These are phyloP conservation scores for Zhuliangozyma blackwelliae DNA, from an alignment of 1,139 yeast species.

Conservation along the genomic window DNA sequence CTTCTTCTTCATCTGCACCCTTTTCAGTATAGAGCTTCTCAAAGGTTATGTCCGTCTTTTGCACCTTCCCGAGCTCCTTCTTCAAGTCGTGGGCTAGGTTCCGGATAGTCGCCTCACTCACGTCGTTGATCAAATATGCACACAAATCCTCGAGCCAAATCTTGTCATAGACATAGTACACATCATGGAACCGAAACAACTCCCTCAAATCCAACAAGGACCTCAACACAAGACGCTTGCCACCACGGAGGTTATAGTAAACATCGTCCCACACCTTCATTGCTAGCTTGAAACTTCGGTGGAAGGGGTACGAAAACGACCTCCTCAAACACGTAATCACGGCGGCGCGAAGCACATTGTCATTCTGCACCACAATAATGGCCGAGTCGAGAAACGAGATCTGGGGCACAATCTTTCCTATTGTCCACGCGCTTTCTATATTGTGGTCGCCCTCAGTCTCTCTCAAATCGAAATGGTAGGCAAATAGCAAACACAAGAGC, in stretches of 20 bases:
- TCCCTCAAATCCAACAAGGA: conserved; percentile 60
- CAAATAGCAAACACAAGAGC: conserved; percentile 63
- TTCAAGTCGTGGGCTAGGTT: conserved; percentile 65
- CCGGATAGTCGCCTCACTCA: conserved; percentile 48
- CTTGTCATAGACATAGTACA: conserved; percentile 82
- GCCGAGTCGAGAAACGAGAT: conserved; percentile 65
- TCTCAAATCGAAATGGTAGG: conserved; percentile 69
- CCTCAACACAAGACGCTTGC: conserved; percentile 62
- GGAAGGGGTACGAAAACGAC: conserved; percentile 74
- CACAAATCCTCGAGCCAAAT: conserved; percentile 78
- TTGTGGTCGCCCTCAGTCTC: conserved; percentile 75
- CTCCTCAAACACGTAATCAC: conserved; percentile 64
- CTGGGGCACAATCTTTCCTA: conserved; percentile 82
- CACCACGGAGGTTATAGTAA: conserved; percentile 58
- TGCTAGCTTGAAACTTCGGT: conserved; percentile 62
- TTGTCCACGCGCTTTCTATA: conserved; percentile 90
- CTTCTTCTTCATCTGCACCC: conserved; percentile 4
- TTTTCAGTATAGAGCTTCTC: conserved; percentile 26
- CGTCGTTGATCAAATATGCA: conserved; percentile 67
- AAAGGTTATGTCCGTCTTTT: conserved; percentile 30
- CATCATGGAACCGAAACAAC: conserved; percentile 77
- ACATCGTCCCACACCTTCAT: conserved; percentile 73
- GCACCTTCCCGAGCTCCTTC: conserved; percentile 21
- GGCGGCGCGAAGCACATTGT: conserved; percentile 40
- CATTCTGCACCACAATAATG: conserved; percentile 25